Evolutionary conservation across 1,139 yeast species (phyloP), one percentile per base, ranked within the genome.

Genomic region (Kazachstania sp.): DNA sequence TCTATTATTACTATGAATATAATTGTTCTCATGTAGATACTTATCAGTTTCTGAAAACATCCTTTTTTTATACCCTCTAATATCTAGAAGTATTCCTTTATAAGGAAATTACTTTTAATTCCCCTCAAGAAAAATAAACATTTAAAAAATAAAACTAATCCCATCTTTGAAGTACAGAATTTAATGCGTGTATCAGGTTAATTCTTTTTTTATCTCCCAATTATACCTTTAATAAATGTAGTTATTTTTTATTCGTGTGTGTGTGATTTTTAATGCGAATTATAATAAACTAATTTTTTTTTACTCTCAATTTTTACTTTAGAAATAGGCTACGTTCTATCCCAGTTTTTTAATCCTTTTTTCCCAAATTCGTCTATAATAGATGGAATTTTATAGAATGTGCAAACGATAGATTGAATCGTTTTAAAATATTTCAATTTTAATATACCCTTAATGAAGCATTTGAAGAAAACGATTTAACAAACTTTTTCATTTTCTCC

Each of bases 1-100:
- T 48, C 58, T 69, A 47, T 51, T 70, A 55, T 53, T 68, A 51
- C 57, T 59, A 50, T 59, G 49, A 55, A 28, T 26, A 23, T 39
- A 28, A 15, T 20, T 12, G 7, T 8, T n/a, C 15, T 15, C 11
- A 15, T 32, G 36, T 6, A 3, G 19, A 12, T 36, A n/a, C 12
- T 34, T 34, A 6, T 34, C 37, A 9, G 9, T 34, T 34, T 34
- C 19, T 11, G n/a, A 15, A 16, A 34, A 4, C 19, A 16, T 8
- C 19, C 7, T 15, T 34, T 8, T 34, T 15, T 34, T 12, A 9
- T 34, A 9, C n/a, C 34, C n/a, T 30, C 34, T 30, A 30, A 30
- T 30, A 13, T 30, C 15, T 9, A 13, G 11, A 30, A 8, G 34
- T 5, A 30, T 30, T 13, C 13, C 34, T 13, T 30, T n/a, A 12